Percentiles rank a stretch among this genome's conserved stretches.
Evolutionary conservation across 2,329 filamentous ascomycete genomes (phyloP).

Genomic region (Paraphaeosphaeria minitans): DNA sequence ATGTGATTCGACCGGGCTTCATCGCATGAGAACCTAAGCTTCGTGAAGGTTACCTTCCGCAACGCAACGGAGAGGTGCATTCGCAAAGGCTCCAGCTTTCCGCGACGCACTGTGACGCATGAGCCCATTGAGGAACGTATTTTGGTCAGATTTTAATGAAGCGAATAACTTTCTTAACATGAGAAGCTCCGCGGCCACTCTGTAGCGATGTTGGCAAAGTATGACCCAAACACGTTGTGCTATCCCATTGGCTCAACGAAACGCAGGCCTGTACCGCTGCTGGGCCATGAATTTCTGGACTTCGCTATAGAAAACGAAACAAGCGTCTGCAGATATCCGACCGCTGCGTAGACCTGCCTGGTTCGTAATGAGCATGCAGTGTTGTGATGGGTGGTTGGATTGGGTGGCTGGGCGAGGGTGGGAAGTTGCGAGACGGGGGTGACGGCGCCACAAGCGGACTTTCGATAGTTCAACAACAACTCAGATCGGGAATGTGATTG

Average conservation of each 20-base stretch:
- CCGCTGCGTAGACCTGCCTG: not conserved
- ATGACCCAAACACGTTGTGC: slow-evolving; percentile 34
- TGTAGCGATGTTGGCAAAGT: slow-evolving; percentile 17
- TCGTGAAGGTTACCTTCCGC: not conserved
- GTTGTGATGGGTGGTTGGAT: not conserved
- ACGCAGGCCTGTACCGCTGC: not conserved
- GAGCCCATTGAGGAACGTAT: slow-evolving; percentile 3
- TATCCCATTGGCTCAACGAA: slow-evolving; percentile 30
- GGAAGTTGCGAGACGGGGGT: not conserved
- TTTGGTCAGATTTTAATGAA: not conserved
- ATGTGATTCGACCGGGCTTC: too few species aligned
- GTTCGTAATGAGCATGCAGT: not conserved
- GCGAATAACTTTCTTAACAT: not conserved
- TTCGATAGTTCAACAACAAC: too few species aligned
- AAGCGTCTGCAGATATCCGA: not conserved
- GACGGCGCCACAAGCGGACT: not conserved
- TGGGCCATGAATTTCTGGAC: slow-evolving; percentile 1
- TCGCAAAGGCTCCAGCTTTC: not conserved
- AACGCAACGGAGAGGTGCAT: too few species aligned
- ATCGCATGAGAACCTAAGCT: not conserved
- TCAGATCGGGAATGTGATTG: too few species aligned
- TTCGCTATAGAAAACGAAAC: slow-evolving; percentile 2
- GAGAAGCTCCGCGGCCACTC: not conserved
- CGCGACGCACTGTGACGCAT: slow-evolving; percentile 10
- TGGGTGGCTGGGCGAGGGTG: not conserved